A percentile compares a stretch with the other conserved stretches of the same genome.
Conservation (phyloP, 2,329 filamentous ascomycete species). For the Endothia cerciana region DNA sequence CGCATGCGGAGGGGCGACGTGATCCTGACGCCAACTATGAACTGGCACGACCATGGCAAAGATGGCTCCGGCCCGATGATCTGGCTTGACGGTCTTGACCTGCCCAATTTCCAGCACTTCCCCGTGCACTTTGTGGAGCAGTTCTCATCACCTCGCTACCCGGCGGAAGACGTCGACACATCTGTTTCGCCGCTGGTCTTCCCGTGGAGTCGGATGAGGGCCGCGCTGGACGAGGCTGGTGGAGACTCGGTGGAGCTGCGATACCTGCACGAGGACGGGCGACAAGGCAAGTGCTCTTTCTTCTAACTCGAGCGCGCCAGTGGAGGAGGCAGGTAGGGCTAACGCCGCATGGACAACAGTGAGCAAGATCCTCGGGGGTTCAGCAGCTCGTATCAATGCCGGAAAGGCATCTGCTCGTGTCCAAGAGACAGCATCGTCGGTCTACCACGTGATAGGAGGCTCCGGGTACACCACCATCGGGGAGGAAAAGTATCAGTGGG, state of each 20-base stretch:
- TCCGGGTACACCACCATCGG: slow-evolving; percentile 46
- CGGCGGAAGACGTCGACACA: slow-evolving; percentile 44
- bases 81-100: slow-evolving; percentile 59
- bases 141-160: slow-evolving; percentile 48
- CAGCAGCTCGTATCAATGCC: slow-evolving; percentile 48
- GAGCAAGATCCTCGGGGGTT: slow-evolving; percentile 50
- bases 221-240: slow-evolving; percentile 40
- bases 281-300: slow-evolving; percentile 35
- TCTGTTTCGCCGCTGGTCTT: slow-evolving; percentile 49
- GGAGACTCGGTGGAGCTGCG: slow-evolving; percentile 37
- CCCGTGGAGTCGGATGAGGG: slow-evolving; percentile 52
- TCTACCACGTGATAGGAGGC: slow-evolving; percentile 58
- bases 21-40: slow-evolving; percentile 59
- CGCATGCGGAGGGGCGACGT: slow-evolving; percentile 55
- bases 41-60: slow-evolving; percentile 61
- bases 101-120: slow-evolving; percentile 53
- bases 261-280: slow-evolving; percentile 39
- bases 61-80: slow-evolving; percentile 57
- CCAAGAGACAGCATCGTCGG: slow-evolving; percentile 54
- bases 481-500: slow-evolving; percentile 46
- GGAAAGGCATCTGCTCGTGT: slow-evolving; percentile 41
- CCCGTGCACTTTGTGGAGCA: slow-evolving; percentile 59
- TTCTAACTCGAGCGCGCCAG: no score
- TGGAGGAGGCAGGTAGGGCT: background rate
- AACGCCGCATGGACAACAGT: slow-evolving; percentile 36